These are phyloP conservation scores for Tulasnella calospora DNA, from an alignment of 768 basidiomycete species.

Conservation along the genomic window DNA sequence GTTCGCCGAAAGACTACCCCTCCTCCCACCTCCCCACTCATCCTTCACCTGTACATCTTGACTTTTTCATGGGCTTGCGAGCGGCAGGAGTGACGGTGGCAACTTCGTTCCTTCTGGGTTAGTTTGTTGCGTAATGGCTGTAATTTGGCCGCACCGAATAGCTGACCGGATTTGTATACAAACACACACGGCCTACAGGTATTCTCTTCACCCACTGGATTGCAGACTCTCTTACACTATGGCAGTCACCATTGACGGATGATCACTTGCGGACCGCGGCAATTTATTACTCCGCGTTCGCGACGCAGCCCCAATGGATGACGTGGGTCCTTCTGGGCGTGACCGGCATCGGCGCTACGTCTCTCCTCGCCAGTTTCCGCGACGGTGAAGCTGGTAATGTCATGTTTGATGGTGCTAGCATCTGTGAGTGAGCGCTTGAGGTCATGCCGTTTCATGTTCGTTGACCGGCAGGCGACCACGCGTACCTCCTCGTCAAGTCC, in stretches of 20 bases:
- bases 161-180: background rate
- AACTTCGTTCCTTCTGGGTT: constrained; percentile 77
- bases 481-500: constrained; percentile 45
- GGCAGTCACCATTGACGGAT: constrained; percentile 81
- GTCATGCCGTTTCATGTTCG: background rate
- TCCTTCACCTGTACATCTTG: constrained; percentile 2
- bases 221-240: constrained; percentile 84
- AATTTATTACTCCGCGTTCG: constrained; percentile 71
- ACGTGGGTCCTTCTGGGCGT: constrained; percentile 56
- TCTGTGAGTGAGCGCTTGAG: constrained; percentile 52
- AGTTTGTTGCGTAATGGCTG: constrained; percentile 29
- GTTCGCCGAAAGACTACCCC: background rate
- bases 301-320: constrained; percentile 55
- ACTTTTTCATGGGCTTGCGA: constrained; percentile 58
- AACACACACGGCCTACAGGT: constrained; percentile 42
- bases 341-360: constrained; percentile 54
- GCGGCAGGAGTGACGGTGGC: constrained; percentile 68
- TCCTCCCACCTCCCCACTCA: background rate
- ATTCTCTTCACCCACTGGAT: constrained; percentile 86
- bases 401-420: constrained; percentile 88
- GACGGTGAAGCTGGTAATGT: constrained; percentile 76
- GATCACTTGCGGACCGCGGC: constrained; percentile 79
- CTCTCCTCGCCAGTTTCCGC: constrained; percentile 71
- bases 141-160: background rate
- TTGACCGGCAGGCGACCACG: background rate